Evolutionary conservation across 441 rosid species (phyloP).

Genomic region (Capsella rubella): DNA sequence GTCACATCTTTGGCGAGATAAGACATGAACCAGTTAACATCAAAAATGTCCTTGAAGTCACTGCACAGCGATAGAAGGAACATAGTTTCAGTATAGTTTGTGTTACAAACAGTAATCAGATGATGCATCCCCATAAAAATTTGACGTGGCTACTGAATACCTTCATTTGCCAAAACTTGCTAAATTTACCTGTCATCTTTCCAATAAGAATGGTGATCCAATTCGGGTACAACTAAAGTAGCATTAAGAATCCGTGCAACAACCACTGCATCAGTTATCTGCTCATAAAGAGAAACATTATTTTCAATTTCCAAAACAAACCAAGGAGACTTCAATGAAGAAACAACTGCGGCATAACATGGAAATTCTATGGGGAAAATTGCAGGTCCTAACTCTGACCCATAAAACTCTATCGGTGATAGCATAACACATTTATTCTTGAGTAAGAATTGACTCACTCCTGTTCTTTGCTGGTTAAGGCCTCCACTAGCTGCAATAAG

Average conservation of each 20-base stretch:
- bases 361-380: not conserved
- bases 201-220: slow-evolving; percentile 97
- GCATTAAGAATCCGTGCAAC: slow-evolving; percentile 95
- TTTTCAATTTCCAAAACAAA: slow-evolving; percentile 4
- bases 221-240: slow-evolving; percentile 93
- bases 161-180: slow-evolving; percentile 17
- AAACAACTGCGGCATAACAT: not conserved
- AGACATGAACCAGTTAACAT: slow-evolving; percentile 90
- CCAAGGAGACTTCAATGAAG: not conserved
- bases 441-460: slow-evolving; percentile 63
- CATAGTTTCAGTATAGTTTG: slow-evolving; percentile 13
- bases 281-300: slow-evolving; percentile 32
- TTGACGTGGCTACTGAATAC: not conserved
- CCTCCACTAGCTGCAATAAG: slow-evolving; percentile 99
- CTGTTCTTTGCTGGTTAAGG: slow-evolving; percentile 97
- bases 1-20: slow-evolving; percentile 91
- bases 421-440: slow-evolving; percentile 7
- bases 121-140: not conserved
- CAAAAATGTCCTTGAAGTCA: slow-evolving; percentile 88
- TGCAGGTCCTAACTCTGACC: not conserved
- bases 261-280: slow-evolving; percentile 98
- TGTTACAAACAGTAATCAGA: not conserved
- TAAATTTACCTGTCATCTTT: slow-evolving; percentile 85
- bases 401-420: not conserved
- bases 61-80: slow-evolving; percentile 57